phyloP scores from a whole-genome alignment of 257 asterid species.

The Gardenia jasminoides region DNA sequence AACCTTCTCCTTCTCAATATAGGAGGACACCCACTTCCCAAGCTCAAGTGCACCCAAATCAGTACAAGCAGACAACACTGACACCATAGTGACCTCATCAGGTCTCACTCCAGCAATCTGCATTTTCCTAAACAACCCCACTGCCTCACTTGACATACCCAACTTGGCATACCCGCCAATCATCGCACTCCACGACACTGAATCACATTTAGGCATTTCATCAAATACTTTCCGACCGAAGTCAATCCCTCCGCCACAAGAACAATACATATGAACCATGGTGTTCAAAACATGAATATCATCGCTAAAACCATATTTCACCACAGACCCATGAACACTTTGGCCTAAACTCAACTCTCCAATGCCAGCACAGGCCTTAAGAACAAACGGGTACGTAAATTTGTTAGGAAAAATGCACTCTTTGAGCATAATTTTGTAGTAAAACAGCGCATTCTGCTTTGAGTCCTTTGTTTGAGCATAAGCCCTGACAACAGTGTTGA shows the following conservation, averaged over 20 bases:
- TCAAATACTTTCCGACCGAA: conserved; percentile 57
- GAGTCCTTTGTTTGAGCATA: conserved; percentile 45
- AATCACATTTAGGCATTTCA: conserved; percentile 46
- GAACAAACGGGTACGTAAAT: conserved; percentile 72
- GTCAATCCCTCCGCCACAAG: conserved; percentile 51
- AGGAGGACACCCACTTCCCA: conserved; percentile 70
- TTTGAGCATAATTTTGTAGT: conserved; percentile 46
- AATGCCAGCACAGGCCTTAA: conserved; percentile 80
- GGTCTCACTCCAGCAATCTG: conserved; percentile 57
- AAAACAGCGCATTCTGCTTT: conserved; percentile 39
- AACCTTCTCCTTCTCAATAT: conserved; percentile 48
- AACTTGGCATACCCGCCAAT: conserved; percentile 69
- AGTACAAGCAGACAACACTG: conserved; percentile 68
- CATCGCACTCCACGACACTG: conserved; percentile 69
- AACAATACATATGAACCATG: conserved; percentile 62
- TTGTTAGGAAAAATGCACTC: conserved; percentile 53
- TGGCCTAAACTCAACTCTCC: conserved; percentile 47
- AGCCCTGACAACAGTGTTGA: conserved; percentile 65
- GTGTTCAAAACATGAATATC: conserved; percentile 58
- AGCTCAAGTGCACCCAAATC: conserved; percentile 72
- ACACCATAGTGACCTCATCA: conserved; percentile 68
- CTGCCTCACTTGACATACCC: conserved; percentile 60
- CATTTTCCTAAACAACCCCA: conserved; percentile 55
- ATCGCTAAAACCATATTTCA: conserved; percentile 51
- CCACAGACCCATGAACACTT: conserved; percentile 51